Base-by-base conservation (phyloP, 2,329 filamentous ascomycete species). In the Trichoderma sp. region DNA sequence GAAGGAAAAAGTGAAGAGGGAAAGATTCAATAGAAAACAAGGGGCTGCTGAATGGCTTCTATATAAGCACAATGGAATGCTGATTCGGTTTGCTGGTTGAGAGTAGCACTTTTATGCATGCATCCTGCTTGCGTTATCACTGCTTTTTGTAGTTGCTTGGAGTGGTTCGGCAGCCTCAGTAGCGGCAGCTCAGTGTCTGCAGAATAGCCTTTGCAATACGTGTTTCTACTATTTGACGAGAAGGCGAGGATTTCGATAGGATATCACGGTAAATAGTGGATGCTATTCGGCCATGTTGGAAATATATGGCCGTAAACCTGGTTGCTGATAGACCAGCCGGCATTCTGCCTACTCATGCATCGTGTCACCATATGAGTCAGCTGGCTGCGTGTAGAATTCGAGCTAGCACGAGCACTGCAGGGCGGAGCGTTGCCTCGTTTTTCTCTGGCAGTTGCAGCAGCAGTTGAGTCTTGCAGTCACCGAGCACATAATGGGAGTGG, bases 271-370 rank as follows among this genome's bases (percentile, higher is more conserved):
- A 18, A 16, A 51, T 49, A 18, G 39, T 51, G 34, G 26, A 28
- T 49, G 16, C 10, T 16, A 59, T 59, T 59, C 39, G 39, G 59
- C 28, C 10, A 26, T 14, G 6, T 37, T 28, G 14, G n/a, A 66
- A 13, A 49, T 28, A 24, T 11, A 37, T 21, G 39, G 60, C 34
- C 39, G 39, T 39, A 58, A 43, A 49, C 52, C 52, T 37, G 64
- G 39, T 30, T 55, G 28, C 64, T 28, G 39, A 59, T 49, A 54
- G 64, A 51, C 34, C 39, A 37, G 54, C 54, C 64, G 51, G 64
- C 26, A 51, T 46, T 59, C 34, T 34, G 32, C 32, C 32, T 34
- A 13, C 11, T 26, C 60, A 37, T 37, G 46, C 30, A 18, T 52
- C 30, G 64, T 66, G 54, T 28, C 28, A 66, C 54, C 18, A 37